These are phyloP conservation scores for Fusarium hostae DNA, from an alignment of 2,329 filamentous ascomycete genomes.

Conservation along the genomic window DNA sequence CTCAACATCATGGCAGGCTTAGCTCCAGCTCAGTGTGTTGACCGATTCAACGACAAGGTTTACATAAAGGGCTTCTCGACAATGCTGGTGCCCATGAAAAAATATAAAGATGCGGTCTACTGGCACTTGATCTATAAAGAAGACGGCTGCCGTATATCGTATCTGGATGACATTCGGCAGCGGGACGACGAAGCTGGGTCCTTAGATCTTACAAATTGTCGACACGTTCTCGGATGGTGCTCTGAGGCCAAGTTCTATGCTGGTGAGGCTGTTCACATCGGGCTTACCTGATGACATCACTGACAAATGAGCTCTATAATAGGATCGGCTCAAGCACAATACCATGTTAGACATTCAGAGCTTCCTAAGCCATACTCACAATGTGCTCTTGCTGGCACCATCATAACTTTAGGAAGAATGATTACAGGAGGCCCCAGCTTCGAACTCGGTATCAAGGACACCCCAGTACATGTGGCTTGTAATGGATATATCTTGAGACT, in stretches of 20 bases:
- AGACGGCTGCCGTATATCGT: not conserved
- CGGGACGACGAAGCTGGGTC: rapidly evolving
- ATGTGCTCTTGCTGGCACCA: not conserved
- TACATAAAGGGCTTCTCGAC: not conserved
- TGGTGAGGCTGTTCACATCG: rapidly evolving
- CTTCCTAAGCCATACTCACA: rapidly evolving
- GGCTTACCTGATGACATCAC: rapidly evolving
- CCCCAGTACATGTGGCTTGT: rapidly evolving
- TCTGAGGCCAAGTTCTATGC: not conserved
- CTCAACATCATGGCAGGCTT: not conserved
- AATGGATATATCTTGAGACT: not conserved
- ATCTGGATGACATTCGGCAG: not conserved
- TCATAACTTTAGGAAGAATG: not conserved
- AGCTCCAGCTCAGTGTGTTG: not conserved
- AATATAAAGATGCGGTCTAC: rapidly evolving
- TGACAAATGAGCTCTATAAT: rapidly evolving
- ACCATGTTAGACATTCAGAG: not conserved
- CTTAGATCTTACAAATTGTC: not conserved
- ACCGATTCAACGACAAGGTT: not conserved
- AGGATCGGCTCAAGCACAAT: not conserved
- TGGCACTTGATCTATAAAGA: not conserved
- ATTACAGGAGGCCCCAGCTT: not conserved
- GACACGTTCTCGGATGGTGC: conserved; percentile 4
- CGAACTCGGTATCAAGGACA: not conserved
- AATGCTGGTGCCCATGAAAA: not conserved